phyloP scores from a whole-genome alignment of 352 stramenopile genomes.

The Phytophthora pinifolia region DNA sequence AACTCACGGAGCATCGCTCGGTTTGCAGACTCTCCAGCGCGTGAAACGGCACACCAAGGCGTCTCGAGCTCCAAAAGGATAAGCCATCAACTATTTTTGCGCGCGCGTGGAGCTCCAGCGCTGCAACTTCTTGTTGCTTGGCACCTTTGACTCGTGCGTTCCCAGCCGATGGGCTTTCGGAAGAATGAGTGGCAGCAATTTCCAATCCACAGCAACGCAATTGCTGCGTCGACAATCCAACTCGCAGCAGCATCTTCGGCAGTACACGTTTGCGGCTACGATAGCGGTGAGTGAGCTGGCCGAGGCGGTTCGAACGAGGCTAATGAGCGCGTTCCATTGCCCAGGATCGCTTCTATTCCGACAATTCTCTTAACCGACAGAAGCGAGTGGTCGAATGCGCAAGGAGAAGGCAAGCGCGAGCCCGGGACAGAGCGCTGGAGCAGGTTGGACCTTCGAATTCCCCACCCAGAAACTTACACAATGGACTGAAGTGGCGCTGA shows the following conservation, averaged over 20 bases:
- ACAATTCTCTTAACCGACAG: slow-evolving; percentile 68
- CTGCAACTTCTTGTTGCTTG: slow-evolving; percentile 1
- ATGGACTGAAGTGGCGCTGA: background rate
- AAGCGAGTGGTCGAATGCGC: slow-evolving; percentile 55
- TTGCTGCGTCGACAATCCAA: slow-evolving; percentile 42
- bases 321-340: background rate
- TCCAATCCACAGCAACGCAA: slow-evolving; percentile 32
- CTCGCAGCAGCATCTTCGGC: slow-evolving; percentile 31
- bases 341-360: slow-evolving; percentile 72
- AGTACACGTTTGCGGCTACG: slow-evolving; percentile 37
- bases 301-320: background rate
- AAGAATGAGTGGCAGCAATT: slow-evolving; percentile 28
- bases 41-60: slow-evolving; percentile 24
- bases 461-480: background rate
- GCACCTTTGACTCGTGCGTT: background rate
- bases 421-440: slow-evolving; percentile 48
- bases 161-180: background rate
- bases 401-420: slow-evolving; percentile 52
- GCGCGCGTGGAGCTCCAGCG: no score
- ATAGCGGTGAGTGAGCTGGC: slow-evolving; percentile 29
- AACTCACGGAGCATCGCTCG: slow-evolving; percentile 27
- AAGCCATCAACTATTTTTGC: slow-evolving; percentile 27
- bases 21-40: slow-evolving; percentile 12
- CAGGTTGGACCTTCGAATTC: slow-evolving; percentile 32
- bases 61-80: background rate